Evolutionary conservation across 495 filamentous ascomycete genomes (phyloP), one percentile per base, ranked within the genome.

Genomic region (Annulohypoxylon maeteangense): DNA sequence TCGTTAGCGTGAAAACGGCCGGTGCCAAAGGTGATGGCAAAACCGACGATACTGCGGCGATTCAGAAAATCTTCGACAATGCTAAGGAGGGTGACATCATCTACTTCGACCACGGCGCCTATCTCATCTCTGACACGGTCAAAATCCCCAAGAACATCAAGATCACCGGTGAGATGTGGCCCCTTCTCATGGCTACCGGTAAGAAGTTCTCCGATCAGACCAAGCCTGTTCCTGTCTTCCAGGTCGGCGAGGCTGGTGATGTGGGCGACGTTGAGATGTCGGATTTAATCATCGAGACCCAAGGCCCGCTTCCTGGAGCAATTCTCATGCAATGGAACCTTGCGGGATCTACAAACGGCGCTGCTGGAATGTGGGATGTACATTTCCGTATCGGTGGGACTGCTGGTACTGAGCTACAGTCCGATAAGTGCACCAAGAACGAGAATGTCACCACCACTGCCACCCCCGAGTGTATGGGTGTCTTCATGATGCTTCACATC

Each of bases 301-400:
- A 91, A 53, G 95, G 86, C 2, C 81, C 92, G 2, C 89, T 92
- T 68, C 92, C 94, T 16, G 95, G 95, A 63, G 94, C 94, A 23
- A 91, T 97, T 72, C 82, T 98, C 48, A 87, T 97, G 78, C 86
- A 98, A 75, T 98, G 94, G 93, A 98, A 98, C 81, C 76, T 97
- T 5, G 90, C 86, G 7, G 87, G 86, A 20, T 77, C 83, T 2
- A 80, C 83, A 7, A 89, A 91, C 47, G 94, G 92, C 62, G 87
- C 90, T 0, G 87, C 86, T 6, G 94, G 88, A 36, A 88, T 97
- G 82, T 98, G 93, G 93, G 95, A 98, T 76, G 91, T 94, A 7
- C 95, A 98, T 80, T 90, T 93, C 79, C 93, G 95, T 64, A 87
- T 93, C 74, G 90, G 94, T 60, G 95, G 95, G 8, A 88, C 90